Conservation (phyloP, 176 grass and related monocot species). For the bread wheat (Triticum aestivum) region IWGSC_CS_RefSeq_v2.1 NC_057797.1:571369802-571370301, state of each 20-base stretch:
- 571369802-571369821: neutral
- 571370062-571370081: neutral
- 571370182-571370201: neutral
- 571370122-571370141: conserved; percentile 57
- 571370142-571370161: conserved; percentile 51
- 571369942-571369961: neutral
- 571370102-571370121: conserved; percentile 49
- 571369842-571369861: neutral
- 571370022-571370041: neutral
- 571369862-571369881: neutral
- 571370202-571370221: conserved; percentile 14
- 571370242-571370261: conserved; percentile 9
- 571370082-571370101: conserved; percentile 68
- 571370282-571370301: conserved; percentile 42
- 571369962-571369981: neutral
- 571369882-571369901: neutral
- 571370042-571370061: neutral
- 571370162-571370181: conserved; percentile 58
- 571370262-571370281: conserved; percentile 36
- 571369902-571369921: neutral
- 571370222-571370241: neutral
- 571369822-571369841: neutral
- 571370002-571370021: neutral
- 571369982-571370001: neutral
- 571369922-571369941: neutral